Base-by-base conservation (phyloP, 2,329 filamentous ascomycete species). In the Colletotrichum gloeosporioides region DNA sequence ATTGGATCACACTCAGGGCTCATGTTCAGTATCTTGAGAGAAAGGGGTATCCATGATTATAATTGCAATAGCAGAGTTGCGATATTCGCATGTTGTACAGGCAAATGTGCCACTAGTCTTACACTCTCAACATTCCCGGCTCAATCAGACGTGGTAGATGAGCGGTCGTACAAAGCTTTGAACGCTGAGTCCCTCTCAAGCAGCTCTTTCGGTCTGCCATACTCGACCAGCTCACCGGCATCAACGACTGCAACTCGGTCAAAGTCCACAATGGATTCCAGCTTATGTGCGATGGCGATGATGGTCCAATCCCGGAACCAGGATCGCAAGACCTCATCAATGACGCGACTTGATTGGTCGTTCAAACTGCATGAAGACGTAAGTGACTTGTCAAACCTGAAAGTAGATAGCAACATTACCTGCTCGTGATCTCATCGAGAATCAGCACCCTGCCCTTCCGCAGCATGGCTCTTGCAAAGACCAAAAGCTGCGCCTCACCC, bases 221-320 rank as follows among this genome's bases (percentile, higher is more conserved):
- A 79, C 79, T 91, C 89, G 3, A 88, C 85, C 12, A 91, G 80
- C 64, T 79, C 79, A 4, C 89, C 90, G 10, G 83, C 81, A 31
- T 90, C 87, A 84, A 91, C 85, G 9, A 91, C 87, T 2, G 88
- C 84, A 32, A 92, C 86, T 29, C 82, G 82, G 79, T 91, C 89
- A 79, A 87, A 89, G 77, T 87, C 86, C 4, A 85, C 79, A 64
- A 89, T 86, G 1, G 86, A 87, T 16, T 82, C 77, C 3, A 84
- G 62, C 13, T 80, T 79, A 44, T 83, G 83, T 32, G 79, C 81
- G 7, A 83, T 79, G 4, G 79, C 78, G 34, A 84, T 76, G 32
- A 93, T 86, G 4, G 91, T 93, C 79, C 89, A 88, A 12, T 59
- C 73, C 6, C 13, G 16, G 29, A 80, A 82, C 73, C 79, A 77